These are phyloP conservation scores for Massarina eburnea DNA, from an alignment of 2,329 filamentous ascomycete species.

Conservation along the genomic window DNA sequence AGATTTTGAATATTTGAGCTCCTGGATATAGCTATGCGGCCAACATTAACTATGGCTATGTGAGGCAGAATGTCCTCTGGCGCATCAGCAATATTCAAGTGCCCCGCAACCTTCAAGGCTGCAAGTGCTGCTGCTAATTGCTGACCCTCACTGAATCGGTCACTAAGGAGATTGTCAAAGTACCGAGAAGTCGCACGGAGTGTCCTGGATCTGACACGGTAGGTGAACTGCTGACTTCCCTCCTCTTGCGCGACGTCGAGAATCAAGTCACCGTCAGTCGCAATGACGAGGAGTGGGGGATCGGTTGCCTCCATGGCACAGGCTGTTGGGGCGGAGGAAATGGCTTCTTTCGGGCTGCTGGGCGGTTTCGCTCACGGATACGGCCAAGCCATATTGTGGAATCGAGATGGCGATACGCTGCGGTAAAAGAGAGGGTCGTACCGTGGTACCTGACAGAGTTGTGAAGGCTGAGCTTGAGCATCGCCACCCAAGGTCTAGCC, in stretches of 20 bases:
- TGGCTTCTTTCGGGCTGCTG: constrained; percentile 6
- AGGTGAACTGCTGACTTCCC: constrained; percentile 57
- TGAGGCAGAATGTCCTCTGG: constrained; percentile 60
- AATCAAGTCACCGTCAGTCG: constrained; percentile 63
- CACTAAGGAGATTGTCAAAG: constrained; percentile 67
- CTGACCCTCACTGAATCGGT: constrained; percentile 65
- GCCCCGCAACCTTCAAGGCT: constrained; percentile 49
- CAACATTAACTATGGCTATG: constrained; percentile 67
- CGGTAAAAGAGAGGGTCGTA: neutral
- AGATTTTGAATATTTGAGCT: constrained; percentile 61
- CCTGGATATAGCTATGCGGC: constrained; percentile 67
- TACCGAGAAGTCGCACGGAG: constrained; percentile 68
- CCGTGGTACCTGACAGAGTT: neutral
- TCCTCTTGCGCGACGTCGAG: constrained; percentile 68
- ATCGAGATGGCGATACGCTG: neutral
- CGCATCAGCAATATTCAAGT: constrained; percentile 54
- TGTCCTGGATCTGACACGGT: constrained; percentile 60
- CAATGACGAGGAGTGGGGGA: constrained; percentile 53
- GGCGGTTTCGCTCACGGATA: constrained; percentile 47
- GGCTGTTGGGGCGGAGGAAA: neutral
- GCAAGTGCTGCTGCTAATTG: constrained; percentile 56
- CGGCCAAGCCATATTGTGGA: constrained; percentile 52
- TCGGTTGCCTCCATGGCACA: constrained; percentile 26
- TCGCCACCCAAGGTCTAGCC: neutral
- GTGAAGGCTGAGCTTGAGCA: neutral